Conservation (phyloP, 2,329 filamentous ascomycete genomes). For the Colletotrichum aenigma region DNA sequence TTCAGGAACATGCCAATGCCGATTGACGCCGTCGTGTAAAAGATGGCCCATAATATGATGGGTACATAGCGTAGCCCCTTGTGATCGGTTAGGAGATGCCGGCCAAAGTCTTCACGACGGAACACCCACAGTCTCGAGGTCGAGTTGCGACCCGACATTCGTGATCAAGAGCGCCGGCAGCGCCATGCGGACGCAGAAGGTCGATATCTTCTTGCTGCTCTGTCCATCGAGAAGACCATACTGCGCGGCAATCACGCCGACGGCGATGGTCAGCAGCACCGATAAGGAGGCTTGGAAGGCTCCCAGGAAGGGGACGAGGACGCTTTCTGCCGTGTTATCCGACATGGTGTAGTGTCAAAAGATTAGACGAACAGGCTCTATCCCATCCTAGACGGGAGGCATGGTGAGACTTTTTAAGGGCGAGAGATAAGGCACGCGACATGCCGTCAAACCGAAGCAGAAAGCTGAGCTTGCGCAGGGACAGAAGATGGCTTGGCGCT, state of each 20-base stretch:
- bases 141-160: conserved; percentile 47
- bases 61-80: conserved; percentile 37
- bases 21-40: conserved; percentile 35
- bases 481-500: background rate
- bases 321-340: conserved; percentile 7
- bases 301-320: conserved; percentile 43
- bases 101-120: background rate
- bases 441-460: background rate
- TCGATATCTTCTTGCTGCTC: conserved; percentile 46
- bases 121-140: conserved; percentile 31
- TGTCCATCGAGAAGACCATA: conserved; percentile 38
- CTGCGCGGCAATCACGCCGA: conserved; percentile 44
- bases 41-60: conserved; percentile 45
- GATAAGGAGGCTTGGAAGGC: conserved; percentile 52
- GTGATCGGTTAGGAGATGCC: background rate
- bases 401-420: background rate
- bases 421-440: background rate
- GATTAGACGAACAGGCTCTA: background rate
- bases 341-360: background rate
- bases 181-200: conserved; percentile 51
- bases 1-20: conserved; percentile 41
- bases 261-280: conserved; percentile 49
- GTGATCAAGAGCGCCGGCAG: conserved; percentile 50
- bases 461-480: background rate
- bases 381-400: background rate